Evolutionary conservation across 768 basidiomycete genomes (phyloP).

Genomic region (Pholiota molesta): DNA sequence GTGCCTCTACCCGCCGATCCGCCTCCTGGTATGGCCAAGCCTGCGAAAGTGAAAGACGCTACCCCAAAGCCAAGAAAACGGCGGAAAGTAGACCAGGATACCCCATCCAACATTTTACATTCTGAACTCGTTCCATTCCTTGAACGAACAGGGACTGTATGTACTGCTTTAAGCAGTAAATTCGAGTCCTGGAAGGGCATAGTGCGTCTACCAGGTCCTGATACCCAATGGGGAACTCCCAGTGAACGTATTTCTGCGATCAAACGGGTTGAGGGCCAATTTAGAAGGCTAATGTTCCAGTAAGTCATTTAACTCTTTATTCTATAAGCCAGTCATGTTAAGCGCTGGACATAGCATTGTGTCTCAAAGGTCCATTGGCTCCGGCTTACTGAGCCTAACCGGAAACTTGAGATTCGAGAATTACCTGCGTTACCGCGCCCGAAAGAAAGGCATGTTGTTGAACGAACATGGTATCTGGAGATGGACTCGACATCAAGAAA

Average conservation of each 20-base stretch:
- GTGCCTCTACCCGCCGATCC: slow-evolving; percentile 39
- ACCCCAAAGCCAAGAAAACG: slow-evolving; percentile 8
- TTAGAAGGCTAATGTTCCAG: slow-evolving; percentile 41
- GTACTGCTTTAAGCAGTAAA: slow-evolving; percentile 33
- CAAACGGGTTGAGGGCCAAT: slow-evolving; percentile 35
- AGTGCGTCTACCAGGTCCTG: slow-evolving; percentile 44
- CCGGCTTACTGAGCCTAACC: slow-evolving; percentile 56
- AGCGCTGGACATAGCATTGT: slow-evolving; percentile 35
- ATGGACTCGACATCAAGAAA: slow-evolving; percentile 35
- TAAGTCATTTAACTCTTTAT: slow-evolving; percentile 22
- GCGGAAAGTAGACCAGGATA: slow-evolving; percentile 15
- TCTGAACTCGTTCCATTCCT: slow-evolving; percentile 45
- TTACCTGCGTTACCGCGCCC: slow-evolving; percentile 45
- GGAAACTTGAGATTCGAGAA: slow-evolving; percentile 55
- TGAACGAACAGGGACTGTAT: slow-evolving; percentile 46
- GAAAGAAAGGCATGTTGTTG: slow-evolving; percentile 47
- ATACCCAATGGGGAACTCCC: slow-evolving; percentile 19
- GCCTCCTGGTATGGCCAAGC: slow-evolving; percentile 14
- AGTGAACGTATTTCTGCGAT: slow-evolving; percentile 32
- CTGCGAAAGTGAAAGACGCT: not conserved
- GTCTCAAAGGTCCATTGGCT: slow-evolving; percentile 51
- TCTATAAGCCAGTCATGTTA: slow-evolving; percentile 2
- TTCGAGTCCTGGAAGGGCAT: slow-evolving; percentile 54
- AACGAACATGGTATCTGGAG: slow-evolving; percentile 70
- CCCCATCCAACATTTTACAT: slow-evolving; percentile 23